These are phyloP conservation scores for Nicotiana rustica DNA, from an alignment of 305 asterid species.

Conservation along the genomic window DNA sequence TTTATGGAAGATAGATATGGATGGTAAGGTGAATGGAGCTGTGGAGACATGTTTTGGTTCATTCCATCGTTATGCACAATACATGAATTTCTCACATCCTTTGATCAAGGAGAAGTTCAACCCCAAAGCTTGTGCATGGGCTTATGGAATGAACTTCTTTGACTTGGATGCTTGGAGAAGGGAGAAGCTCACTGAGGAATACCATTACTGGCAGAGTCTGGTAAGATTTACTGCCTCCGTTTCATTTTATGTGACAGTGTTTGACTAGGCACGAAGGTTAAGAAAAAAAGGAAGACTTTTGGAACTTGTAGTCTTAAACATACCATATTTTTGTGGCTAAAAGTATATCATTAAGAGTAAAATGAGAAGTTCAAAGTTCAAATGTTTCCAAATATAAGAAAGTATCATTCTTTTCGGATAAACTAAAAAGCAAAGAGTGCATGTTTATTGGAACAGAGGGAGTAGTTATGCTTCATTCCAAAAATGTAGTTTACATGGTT, in stretches of 20 bases:
- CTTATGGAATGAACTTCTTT: conserved; percentile 86
- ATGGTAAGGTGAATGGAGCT: conserved; percentile 83
- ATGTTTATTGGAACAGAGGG: not conserved
- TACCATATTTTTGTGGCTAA: not conserved
- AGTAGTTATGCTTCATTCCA: conserved; percentile 2
- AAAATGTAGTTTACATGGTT: not conserved
- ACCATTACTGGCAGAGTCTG: conserved; percentile 89
- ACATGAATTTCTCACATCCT: conserved; percentile 85
- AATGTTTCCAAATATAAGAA: not conserved
- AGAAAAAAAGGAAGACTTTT: not conserved
- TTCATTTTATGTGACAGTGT: not conserved
- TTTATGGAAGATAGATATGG: conserved; percentile 82
- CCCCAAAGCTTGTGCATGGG: conserved; percentile 91
- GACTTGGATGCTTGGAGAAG: conserved; percentile 88
- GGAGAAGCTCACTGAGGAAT: conserved; percentile 73
- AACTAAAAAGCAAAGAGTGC: not conserved
- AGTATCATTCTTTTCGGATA: not conserved
- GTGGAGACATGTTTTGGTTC: conserved; percentile 86
- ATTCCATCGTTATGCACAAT: conserved; percentile 79
- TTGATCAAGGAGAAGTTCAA: conserved; percentile 69
- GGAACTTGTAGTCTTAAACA: not conserved
- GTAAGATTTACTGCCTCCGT: conserved; percentile 45
- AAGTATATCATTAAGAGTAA: not conserved
- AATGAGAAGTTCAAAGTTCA: not conserved
- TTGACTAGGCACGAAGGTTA: not conserved